A percentile compares a stretch with the other conserved stretches of the same genome.
phyloP scores from a whole-genome alignment of 129 eudicot genomes.

The Daucus carota region DNA sequence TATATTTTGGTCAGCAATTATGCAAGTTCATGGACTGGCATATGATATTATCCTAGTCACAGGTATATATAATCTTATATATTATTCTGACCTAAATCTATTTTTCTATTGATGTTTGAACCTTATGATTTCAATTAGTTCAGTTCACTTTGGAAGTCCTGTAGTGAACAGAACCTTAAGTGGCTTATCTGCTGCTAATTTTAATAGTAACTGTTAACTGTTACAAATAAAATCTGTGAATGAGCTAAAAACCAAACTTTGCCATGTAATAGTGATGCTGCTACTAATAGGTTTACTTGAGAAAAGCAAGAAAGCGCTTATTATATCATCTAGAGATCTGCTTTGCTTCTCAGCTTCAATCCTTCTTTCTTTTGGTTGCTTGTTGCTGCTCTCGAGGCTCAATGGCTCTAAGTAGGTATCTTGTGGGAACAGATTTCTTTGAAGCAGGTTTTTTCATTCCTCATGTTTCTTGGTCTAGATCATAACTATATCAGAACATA shows the following conservation, averaged over 20 bases:
- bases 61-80: no score
- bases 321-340: constrained; percentile 59
- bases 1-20: not conserved
- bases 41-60: not conserved
- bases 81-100: not conserved
- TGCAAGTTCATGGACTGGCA: not conserved
- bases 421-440: not conserved
- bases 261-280: constrained; percentile 97
- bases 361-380: constrained; percentile 61
- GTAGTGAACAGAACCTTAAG: not conserved
- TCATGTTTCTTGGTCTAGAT: not conserved
- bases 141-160: not conserved
- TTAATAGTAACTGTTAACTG: not conserved
- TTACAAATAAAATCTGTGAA: constrained; percentile 82
- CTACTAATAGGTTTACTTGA: constrained; percentile 87
- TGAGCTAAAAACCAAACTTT: constrained; percentile 84
- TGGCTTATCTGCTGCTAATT: not conserved
- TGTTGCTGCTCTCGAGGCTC: constrained; percentile 77
- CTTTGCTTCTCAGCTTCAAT: constrained; percentile 86
- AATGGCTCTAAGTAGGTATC: constrained; percentile 9
- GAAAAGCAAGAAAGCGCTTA: constrained; percentile 70
- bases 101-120: not conserved
- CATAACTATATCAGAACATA: not conserved
- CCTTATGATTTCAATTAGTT: not conserved
- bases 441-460: not conserved